Evolutionary conservation across 2,329 filamentous ascomycete genomes (phyloP).

Genomic region (Podosphaera fusca): DNA sequence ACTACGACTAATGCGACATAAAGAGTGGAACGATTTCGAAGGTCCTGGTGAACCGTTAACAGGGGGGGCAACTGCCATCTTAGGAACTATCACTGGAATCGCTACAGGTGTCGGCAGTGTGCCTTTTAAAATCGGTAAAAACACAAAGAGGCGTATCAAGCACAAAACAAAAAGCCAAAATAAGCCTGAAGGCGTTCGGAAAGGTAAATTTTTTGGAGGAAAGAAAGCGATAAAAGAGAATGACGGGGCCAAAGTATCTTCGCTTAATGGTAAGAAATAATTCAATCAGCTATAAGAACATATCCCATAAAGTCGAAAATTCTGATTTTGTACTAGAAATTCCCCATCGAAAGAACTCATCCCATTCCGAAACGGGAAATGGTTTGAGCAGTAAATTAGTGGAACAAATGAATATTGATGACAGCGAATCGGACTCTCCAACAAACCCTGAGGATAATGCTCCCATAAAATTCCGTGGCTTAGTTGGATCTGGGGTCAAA

Average conservation of each 20-base stretch:
- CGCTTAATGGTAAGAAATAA: no score
- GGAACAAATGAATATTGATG: not conserved
- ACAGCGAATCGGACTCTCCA: conserved; percentile 3
- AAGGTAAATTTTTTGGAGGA: not conserved
- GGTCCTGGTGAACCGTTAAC: conserved; percentile 53
- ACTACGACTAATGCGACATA: conserved; percentile 38
- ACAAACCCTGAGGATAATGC: conserved; percentile 3
- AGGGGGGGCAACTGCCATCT: conserved; percentile 36
- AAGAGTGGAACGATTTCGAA: conserved; percentile 57
- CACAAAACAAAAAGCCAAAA: conserved; percentile 22
- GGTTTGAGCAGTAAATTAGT: no score
- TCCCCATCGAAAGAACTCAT: no score
- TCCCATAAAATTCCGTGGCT: conserved; percentile 10
- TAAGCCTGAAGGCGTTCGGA: conserved; percentile 3
- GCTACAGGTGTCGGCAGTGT: conserved; percentile 40
- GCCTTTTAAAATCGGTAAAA: conserved; percentile 36
- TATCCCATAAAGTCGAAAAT: no score
- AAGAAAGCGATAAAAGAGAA: not conserved
- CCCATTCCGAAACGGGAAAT: no score
- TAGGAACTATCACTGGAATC: conserved; percentile 32
- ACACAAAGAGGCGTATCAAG: conserved; percentile 28
- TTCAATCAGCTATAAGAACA: no score
- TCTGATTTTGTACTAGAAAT: no score
- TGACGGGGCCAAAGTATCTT: no score
- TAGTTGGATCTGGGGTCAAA: conserved; percentile 12